Evolutionary conservation across 495 filamentous ascomycete species (phyloP), one percentile per base, ranked within the genome.

Genomic region (Xylaria scruposa): DNA sequence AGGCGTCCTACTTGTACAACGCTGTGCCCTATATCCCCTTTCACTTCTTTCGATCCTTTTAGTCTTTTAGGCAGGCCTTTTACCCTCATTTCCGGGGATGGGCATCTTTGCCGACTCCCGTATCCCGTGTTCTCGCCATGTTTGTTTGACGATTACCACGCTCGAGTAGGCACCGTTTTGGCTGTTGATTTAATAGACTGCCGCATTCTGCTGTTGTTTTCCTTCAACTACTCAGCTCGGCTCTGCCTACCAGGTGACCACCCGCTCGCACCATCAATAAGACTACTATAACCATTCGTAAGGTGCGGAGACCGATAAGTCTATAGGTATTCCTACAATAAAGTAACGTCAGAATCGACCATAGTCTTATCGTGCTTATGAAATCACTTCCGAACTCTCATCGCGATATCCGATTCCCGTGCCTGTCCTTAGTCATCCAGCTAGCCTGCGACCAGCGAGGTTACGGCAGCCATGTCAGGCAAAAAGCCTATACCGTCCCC

Each of bases 401-500:
- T 58, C 40, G 21, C 42, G 15, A 24, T 49, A 19, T 46, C 49
- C 49, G 38, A 71, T 65, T 17, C 26, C 13, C 13, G 60, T 49
- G 26, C 12, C 21, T n/a, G 53, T 42, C 19, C 38, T 13, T 15
- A 21, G 9, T 12, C 42, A 54, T 42, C 36, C 38, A 49, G 66
- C 47, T 56, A 73, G 74, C 73, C 70, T 60, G 72, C 69, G 71
- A 62, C 7, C 54, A 46, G 31, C 49, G 54, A 64, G 38, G 46
- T 29, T 62, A 62, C 58, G 17, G 33, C 10, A 60, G 58, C 40
- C 59, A 79, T 79, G 77, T 79, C 77, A 68, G 77, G 70, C 60
- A 76, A 77, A 66, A 79, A 78, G 19, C 77, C 76, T 56, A 59
- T 74, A 21, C 73, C 72, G 5, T 72, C 74, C 26, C 72, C 78